Evolutionary conservation across 805 yeast species (phyloP).

Genomic region (Pichia thaimueangensis): DNA sequence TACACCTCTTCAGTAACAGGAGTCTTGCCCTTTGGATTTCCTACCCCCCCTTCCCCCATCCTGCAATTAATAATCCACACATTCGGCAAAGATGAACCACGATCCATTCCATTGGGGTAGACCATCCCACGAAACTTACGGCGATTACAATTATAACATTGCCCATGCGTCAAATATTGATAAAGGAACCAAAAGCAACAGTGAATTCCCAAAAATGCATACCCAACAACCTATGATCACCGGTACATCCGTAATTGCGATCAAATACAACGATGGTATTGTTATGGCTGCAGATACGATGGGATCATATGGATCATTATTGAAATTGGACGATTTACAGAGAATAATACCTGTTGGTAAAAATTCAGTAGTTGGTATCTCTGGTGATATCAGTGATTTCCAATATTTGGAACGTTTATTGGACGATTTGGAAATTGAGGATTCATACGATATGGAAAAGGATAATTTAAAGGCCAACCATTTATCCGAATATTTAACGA

Average conservation of each 20-base stretch:
- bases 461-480: constrained; percentile 70
- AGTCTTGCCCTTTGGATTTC: no score
- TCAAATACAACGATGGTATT: constrained; percentile 86
- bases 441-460: constrained; percentile 69
- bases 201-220: constrained; percentile 64
- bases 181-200: constrained; percentile 13
- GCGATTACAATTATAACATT: constrained; percentile 68
- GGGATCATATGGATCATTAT: constrained; percentile 89
- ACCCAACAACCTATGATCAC: constrained; percentile 95
- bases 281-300: constrained; percentile 92
- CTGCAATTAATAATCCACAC: no score
- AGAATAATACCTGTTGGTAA: constrained; percentile 80
- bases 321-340: constrained; percentile 79
- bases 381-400: constrained; percentile 93
- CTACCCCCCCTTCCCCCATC: no score
- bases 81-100: constrained; percentile 65
- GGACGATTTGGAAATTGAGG: constrained; percentile 73
- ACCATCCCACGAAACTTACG: constrained; percentile 78
- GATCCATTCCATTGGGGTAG: constrained; percentile 95
- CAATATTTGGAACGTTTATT: constrained; percentile 72
- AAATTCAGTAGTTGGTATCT: constrained; percentile 83
- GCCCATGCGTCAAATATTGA: constrained; percentile 47
- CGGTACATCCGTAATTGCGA: constrained; percentile 90
- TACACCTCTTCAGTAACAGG: no score
- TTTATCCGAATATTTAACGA: constrained; percentile 79